These are phyloP conservation scores for Entrophospora sp. DNA, from an alignment of 192 early-diverging fungal genomes.

Conservation along the genomic window DNA sequence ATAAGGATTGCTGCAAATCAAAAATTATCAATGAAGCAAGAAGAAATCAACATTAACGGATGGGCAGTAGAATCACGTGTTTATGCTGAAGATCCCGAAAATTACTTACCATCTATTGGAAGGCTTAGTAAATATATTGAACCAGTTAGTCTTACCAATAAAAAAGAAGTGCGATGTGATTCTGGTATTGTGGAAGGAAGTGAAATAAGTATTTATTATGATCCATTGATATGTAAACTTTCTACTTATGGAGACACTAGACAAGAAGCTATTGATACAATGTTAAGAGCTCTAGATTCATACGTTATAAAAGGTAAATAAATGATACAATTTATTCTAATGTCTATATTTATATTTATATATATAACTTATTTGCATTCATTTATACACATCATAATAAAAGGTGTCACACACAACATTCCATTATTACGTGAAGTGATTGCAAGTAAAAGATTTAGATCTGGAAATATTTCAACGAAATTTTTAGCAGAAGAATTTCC, in stretches of 20 bases:
- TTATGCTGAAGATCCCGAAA: conserved; percentile 92
- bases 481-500: conserved; percentile 89
- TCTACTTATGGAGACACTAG: conserved; percentile 74
- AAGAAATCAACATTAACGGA: conserved; percentile 69
- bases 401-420: conserved; percentile 87
- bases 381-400: too few relatives aligned
- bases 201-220: conserved; percentile 94
- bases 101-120: conserved; percentile 89
- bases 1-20: conserved; percentile 82
- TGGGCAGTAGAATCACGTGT: conserved; percentile 95
- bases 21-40: conserved; percentile 60
- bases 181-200: conserved; percentile 85
- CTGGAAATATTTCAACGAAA: conserved; percentile 73
- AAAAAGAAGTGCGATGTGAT: conserved; percentile 76
- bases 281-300: conserved; percentile 78
- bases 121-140: conserved; percentile 79
- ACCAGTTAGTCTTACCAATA: conserved; percentile 40
- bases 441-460: conserved; percentile 56
- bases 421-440: conserved; percentile 85
- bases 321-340: too few relatives aligned
- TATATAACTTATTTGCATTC: not conserved
- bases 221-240: conserved; percentile 93
- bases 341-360: not conserved
- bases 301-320: conserved; percentile 73
- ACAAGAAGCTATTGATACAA: conserved; percentile 61